Percentiles rank a stretch among this genome's conserved stretches.
Evolutionary conservation across 441 rosid genomes (phyloP).

Genomic region (Adansonia madagascariensis): DNA sequence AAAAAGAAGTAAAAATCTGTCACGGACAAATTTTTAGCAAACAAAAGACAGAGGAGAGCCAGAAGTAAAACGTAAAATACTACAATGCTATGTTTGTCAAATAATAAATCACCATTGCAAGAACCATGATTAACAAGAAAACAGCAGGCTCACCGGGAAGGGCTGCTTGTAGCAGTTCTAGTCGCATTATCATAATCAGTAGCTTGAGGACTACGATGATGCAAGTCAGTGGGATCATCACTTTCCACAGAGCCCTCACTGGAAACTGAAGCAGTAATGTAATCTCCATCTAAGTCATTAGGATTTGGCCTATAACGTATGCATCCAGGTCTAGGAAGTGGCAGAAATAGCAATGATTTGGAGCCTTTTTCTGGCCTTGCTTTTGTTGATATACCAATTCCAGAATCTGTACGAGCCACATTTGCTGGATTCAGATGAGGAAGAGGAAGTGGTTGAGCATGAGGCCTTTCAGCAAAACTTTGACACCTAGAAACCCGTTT

Average conservation of each 20-base stretch:
- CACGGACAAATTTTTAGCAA: conserved; percentile 16
- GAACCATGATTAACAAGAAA: conserved; percentile 24
- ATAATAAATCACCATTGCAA: conserved; percentile 12
- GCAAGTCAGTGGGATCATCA: conserved; percentile 59
- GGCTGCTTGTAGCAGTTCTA: conserved; percentile 48
- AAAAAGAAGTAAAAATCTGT: conserved; percentile 23
- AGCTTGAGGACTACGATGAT: conserved; percentile 56
- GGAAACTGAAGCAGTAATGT: conserved; percentile 54
- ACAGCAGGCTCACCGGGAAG: conserved; percentile 53
- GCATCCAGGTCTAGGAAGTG: conserved; percentile 62
- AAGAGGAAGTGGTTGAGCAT: conserved; percentile 74
- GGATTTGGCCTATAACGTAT: conserved; percentile 46
- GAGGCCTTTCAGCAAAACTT: conserved; percentile 59
- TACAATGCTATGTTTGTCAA: not conserved
- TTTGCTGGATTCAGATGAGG: conserved; percentile 49
- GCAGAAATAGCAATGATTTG: conserved; percentile 52
- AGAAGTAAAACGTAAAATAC: conserved; percentile 16
- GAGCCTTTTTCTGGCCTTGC: conserved; percentile 46
- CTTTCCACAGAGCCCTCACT: conserved; percentile 61
- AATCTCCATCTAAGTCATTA: conserved; percentile 60
- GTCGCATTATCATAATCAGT: conserved; percentile 55
- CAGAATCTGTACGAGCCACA: conserved; percentile 57
- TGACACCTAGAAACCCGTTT: conserved; percentile 64
- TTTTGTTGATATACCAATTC: conserved; percentile 47
- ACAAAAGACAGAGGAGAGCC: not conserved